Evolutionary conservation across 257 asterid genomes (phyloP), one percentile per base, ranked within the genome.

Genomic region (Echium plantagineum): DNA sequence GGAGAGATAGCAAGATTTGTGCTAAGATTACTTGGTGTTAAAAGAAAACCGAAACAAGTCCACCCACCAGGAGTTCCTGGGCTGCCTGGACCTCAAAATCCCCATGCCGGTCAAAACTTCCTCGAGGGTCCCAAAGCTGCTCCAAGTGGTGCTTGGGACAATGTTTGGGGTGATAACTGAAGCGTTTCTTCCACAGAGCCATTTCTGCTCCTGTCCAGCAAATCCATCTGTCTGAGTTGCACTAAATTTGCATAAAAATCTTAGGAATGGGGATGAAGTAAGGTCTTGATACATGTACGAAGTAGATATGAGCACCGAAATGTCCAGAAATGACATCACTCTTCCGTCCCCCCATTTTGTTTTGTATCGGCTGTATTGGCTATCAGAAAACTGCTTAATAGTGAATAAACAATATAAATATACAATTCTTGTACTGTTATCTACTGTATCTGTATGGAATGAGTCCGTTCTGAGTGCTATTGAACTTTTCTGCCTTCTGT

Each of bases 1-100:
- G 95, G 95, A 21, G 98, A 91, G 82, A 86, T 91, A 7, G 98
- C 98, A 15, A 80, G 97, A 72, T 91, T 91, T 78, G 98, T 84
- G 65, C 83, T 91, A 69, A 81, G 97, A 80, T 8, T 91, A 55
- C 60, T 91, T 68, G 98, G 98, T 56, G 66, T 88, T 56, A 76
- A 77, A 72, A 68, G 94, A 46, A 91, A 82, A 70, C 78, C 86
- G 21, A 81, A 76, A 66, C 77, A 77, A 62, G 63, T 77, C 30
- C 80, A 72, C 6, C 84, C 85, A 58, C 90, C 94, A 1, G 89
- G 85, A 21, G 57, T 72, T 46, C 80, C 94, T 2, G 32, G 32
- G 7, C 32, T 28, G 32, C 32, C 32, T 28, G 94, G 93, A 66
- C 86, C 90, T 0, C 84, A 75, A 13, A 69, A 81, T 20, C 68